Percentiles rank a stretch among this genome's conserved stretches.
Evolutionary conservation across 371 early-diverging fungal species (phyloP).

Genomic region (Lichtheimia ramosa): DNA sequence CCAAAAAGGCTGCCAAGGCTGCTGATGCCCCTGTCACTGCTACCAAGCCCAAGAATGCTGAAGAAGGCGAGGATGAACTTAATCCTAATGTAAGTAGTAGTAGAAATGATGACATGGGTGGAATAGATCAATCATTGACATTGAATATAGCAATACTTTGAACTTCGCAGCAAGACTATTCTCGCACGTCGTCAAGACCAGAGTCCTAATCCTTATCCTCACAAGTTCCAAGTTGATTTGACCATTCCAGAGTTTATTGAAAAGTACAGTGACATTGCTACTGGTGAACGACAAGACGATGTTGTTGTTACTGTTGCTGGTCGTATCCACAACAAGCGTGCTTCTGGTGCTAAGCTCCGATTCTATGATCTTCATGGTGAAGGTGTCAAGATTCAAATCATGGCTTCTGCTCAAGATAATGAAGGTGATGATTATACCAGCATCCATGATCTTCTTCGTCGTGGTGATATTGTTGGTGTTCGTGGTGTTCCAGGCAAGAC

Average conservation of each 20-base stretch:
- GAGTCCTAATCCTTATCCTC: slow-evolving; percentile 91
- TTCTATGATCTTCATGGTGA: slow-evolving; percentile 97
- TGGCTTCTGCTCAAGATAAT: slow-evolving; percentile 83
- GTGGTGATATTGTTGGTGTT: slow-evolving; percentile 99
- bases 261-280: slow-evolving; percentile 73
- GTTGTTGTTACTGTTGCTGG: slow-evolving; percentile 81
- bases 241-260: slow-evolving; percentile 85
- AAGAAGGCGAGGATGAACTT: slow-evolving; percentile 79
- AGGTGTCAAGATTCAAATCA: slow-evolving; percentile 93
- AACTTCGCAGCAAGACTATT: slow-evolving; percentile 87
- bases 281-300: slow-evolving; percentile 74
- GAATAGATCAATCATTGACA: background rate
- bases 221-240: slow-evolving; percentile 94
- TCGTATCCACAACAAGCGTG: slow-evolving; percentile 88
- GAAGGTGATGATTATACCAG: slow-evolving; percentile 78
- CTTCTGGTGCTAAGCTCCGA: slow-evolving; percentile 85
- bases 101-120: slow-evolving; percentile 1
- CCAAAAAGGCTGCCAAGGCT: slow-evolving; percentile 74
- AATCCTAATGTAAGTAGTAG: slow-evolving; percentile 85
- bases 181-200: slow-evolving; percentile 76
- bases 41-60: slow-evolving; percentile 58
- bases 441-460: slow-evolving; percentile 81
- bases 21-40: slow-evolving; percentile 61
- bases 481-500: slow-evolving; percentile 91
- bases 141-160: slow-evolving; percentile 89